A percentile compares a stretch with the other conserved stretches of the same genome.
These are phyloP conservation scores for Hortaea werneckii DNA, from an alignment of 2,329 filamentous ascomycete genomes.

Conservation along the genomic window DNA sequence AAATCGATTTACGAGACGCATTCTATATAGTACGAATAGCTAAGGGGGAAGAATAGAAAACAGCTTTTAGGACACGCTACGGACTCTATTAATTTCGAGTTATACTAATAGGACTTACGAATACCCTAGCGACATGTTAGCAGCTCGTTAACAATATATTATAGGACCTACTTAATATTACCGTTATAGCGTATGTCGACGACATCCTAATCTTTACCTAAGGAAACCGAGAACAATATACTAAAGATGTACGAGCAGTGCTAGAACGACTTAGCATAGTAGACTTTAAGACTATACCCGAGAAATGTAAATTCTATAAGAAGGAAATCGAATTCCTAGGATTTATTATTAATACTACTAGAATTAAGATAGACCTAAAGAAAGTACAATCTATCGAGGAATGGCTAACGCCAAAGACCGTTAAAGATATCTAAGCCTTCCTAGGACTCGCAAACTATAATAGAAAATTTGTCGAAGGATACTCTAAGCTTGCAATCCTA, in stretches of 20 bases:
- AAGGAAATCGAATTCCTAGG: constrained; percentile 22
- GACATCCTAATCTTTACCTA: constrained; percentile 22
- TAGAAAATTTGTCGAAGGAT: constrained; percentile 7
- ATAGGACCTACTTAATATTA: constrained; percentile 15
- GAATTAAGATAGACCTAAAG: constrained; percentile 18
- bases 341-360: constrained; percentile 18
- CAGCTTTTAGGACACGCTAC: constrained; percentile 12
- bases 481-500: constrained; percentile 5
- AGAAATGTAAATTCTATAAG: constrained; percentile 25
- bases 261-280: constrained; percentile 12
- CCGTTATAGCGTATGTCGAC: constrained; percentile 16
- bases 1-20: constrained; percentile 13
- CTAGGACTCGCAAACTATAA: constrained; percentile 10
- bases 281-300: constrained; percentile 6
- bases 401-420: constrained; percentile 13
- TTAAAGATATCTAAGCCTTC: constrained; percentile 16
- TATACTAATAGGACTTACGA: constrained; percentile 19
- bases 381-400: constrained; percentile 19
- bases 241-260: constrained; percentile 16
- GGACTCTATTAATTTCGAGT: constrained; percentile 16
- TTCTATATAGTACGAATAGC: constrained; percentile 19
- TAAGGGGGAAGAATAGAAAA: constrained; percentile 18
- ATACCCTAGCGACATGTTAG: constrained; percentile 15
- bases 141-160: constrained; percentile 19
- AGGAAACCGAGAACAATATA: constrained; percentile 14